phyloP scores from a whole-genome alignment of 352 stramenopile genomes.

The Globisporangium parvum region DNA sequence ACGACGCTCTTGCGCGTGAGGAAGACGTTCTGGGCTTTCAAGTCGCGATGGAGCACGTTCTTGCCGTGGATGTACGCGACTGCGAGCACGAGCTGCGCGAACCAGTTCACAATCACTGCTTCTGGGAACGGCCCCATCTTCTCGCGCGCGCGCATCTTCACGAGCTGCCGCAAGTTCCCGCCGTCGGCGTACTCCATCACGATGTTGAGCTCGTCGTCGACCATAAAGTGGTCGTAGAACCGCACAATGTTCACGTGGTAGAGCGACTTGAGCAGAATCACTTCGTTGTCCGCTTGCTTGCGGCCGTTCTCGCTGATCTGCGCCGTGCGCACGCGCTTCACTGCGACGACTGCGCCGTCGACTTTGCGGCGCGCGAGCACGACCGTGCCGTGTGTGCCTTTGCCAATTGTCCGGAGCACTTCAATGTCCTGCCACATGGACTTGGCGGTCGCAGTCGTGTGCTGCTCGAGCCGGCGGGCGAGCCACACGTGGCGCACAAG shows the following conservation, averaged over 20 bases:
- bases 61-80: slow-evolving; percentile 87
- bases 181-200: slow-evolving; percentile 87
- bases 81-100: slow-evolving; percentile 77
- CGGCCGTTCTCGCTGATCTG: slow-evolving; percentile 78
- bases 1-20: slow-evolving; percentile 84
- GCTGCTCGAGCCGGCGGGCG: slow-evolving; percentile 56
- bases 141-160: slow-evolving; percentile 69
- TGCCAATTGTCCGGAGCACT: slow-evolving; percentile 82
- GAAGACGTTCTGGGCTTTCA: slow-evolving; percentile 88
- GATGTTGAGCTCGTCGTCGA: slow-evolving; percentile 85
- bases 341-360: slow-evolving; percentile 74
- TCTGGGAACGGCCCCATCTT: slow-evolving; percentile 83
- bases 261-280: slow-evolving; percentile 85
- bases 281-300: slow-evolving; percentile 86
- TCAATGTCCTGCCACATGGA: slow-evolving; percentile 84
- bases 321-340: slow-evolving; percentile 79
- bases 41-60: slow-evolving; percentile 83
- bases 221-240: slow-evolving; percentile 87
- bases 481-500: slow-evolving; percentile 87
- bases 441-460: slow-evolving; percentile 52
- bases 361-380: slow-evolving; percentile 70
- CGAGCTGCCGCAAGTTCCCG: slow-evolving; percentile 77
- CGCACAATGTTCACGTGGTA: slow-evolving; percentile 89
- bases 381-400: slow-evolving; percentile 81
- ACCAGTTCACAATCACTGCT: slow-evolving; percentile 84